phyloP scores from a whole-genome alignment of 2,329 filamentous ascomycete genomes.

The Curvularia eragrostidis region DNA sequence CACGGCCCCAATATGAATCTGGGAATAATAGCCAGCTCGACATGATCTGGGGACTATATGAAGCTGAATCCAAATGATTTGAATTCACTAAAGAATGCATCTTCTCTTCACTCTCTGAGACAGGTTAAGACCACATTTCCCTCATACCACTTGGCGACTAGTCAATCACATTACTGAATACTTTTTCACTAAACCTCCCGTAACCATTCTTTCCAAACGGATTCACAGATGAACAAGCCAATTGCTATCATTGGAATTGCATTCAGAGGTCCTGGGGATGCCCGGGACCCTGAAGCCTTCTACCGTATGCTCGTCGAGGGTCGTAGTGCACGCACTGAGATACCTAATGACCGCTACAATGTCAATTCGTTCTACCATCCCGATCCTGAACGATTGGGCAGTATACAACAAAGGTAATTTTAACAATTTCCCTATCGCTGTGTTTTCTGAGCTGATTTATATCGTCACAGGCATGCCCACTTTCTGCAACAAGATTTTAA shows the following conservation, averaged over 20 bases:
- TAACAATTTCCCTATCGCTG: fast-evolving
- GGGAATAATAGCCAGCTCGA: too few relatives aligned
- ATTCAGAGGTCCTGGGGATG: constrained; percentile 11
- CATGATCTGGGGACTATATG: too few relatives aligned
- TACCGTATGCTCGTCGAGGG: constrained; percentile 36
- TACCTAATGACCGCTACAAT: constrained; percentile 36
- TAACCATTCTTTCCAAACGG: background rate
- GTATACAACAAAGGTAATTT: constrained; percentile 18
- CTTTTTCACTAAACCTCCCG: background rate
- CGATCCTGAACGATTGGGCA: constrained; percentile 6
- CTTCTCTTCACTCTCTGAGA: too few relatives aligned
- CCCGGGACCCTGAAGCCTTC: constrained; percentile 11
- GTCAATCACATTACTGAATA: background rate
- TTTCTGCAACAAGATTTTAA: constrained; percentile 37
- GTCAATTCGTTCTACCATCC: constrained; percentile 23
- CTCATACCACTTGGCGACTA: too few relatives aligned
- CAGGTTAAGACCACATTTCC: too few relatives aligned
- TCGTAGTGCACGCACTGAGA: constrained; percentile 36
- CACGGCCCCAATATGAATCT: too few relatives aligned
- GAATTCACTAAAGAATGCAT: too few relatives aligned
- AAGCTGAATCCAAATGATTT: too few relatives aligned
- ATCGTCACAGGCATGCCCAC: constrained; percentile 7
- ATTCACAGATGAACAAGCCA: constrained; percentile 3
- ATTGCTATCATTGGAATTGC: constrained; percentile 12
- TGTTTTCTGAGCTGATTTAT: background rate